Percentiles rank a stretch among this genome's conserved stretches.
Conservation (phyloP, 345 rosid species). For the Eucalyptus lansdowneana region DNA sequence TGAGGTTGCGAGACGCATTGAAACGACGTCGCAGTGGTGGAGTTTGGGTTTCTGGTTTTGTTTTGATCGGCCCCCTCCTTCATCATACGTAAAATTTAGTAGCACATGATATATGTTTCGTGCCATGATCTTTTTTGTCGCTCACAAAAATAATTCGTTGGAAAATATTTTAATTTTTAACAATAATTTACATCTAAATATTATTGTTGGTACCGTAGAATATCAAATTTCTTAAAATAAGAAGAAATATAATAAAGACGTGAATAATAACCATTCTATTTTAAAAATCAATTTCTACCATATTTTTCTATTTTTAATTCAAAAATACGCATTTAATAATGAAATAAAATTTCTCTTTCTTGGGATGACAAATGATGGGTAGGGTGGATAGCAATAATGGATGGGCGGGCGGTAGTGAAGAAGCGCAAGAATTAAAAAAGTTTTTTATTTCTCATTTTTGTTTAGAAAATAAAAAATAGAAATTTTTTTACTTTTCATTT, state of each 20-base stretch:
- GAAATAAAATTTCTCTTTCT: no score
- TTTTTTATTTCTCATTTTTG: no score
- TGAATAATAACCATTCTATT: no score
- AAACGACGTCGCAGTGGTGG: background rate
- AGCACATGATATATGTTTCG: background rate
- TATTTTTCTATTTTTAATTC: no score
- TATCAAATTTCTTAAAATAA: background rate
- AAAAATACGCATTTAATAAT: no score
- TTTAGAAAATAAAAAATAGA: no score
- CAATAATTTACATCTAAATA: background rate
- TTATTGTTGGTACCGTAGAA: background rate
- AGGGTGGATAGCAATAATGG: no score
- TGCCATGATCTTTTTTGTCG: background rate
- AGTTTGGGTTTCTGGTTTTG: background rate
- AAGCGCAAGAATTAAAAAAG: no score
- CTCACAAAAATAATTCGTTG: background rate
- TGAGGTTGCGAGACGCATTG: background rate
- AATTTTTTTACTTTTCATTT: no score
- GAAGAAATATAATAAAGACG: background rate
- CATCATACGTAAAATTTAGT: background rate
- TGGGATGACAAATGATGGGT: no score
- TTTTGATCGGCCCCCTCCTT: background rate
- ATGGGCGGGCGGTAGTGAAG: fast-evolving
- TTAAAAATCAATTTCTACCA: no score
- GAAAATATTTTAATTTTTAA: background rate